A percentile compares a stretch with the other conserved stretches of the same genome.
Evolutionary conservation across 352 stramenopile species (phyloP).

Genomic region (Discostella stelligera): DNA sequence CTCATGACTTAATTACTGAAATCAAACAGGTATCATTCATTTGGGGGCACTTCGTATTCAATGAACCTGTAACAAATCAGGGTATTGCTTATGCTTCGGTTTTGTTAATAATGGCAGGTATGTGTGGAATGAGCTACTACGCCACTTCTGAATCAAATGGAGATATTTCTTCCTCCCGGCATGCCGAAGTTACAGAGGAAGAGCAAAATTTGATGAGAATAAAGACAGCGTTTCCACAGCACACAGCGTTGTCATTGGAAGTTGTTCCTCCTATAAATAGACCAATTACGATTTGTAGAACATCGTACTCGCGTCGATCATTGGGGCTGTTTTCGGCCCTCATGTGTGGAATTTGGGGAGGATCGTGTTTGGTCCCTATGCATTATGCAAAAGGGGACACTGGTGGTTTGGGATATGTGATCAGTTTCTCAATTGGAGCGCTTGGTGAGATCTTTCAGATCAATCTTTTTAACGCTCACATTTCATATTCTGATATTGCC

Average conservation of each 20-base stretch:
- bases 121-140: conserved; percentile 77
- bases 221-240: neutral
- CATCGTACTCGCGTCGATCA: conserved; percentile 28
- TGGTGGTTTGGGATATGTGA: conserved; percentile 65
- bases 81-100: conserved; percentile 58
- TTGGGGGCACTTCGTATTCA: conserved; percentile 50
- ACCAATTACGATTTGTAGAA: conserved; percentile 33
- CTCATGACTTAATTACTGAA: too few species aligned
- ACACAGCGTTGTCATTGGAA: conserved; percentile 41
- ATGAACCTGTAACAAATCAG: conserved; percentile 31
- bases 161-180: conserved; percentile 3
- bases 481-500: neutral
- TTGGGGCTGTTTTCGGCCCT: conserved; percentile 37
- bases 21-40: conserved; percentile 49
- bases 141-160: conserved; percentile 30
- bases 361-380: conserved; percentile 53
- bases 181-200: conserved; percentile 26
- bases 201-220: conserved; percentile 21
- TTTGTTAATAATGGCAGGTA: conserved; percentile 62
- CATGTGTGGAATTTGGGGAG: conserved; percentile 43
- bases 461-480: conserved; percentile 12
- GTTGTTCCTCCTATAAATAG: conserved; percentile 20
- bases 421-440: conserved; percentile 77
- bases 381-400: conserved; percentile 53
- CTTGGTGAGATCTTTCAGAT: conserved; percentile 18